Evolutionary conservation across 2,329 filamentous ascomycete species (phyloP), one percentile per base, ranked within the genome.

Genomic region (Ascochyta rabiei): DNA sequence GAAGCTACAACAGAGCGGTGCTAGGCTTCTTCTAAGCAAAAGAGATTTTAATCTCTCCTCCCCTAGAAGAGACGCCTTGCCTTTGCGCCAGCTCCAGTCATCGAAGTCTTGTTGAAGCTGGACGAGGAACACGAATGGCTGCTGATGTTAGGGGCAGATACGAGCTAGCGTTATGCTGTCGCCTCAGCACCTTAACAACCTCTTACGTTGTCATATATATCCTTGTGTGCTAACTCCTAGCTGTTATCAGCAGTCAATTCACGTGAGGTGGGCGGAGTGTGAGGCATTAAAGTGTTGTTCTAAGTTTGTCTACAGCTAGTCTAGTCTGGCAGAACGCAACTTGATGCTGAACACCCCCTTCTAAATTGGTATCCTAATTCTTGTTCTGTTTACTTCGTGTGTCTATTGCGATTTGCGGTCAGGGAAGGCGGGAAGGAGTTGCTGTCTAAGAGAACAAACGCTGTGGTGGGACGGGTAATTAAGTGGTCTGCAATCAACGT

Each of bases 271-370:
- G 38, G 46, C 12, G 19, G 21, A 9, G 31, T 42, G 8, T 16
- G 12, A n/a, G 37, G 16, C 18, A 3, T 13, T 2, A n/a, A 15
- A 2, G 18, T 4, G 13, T 12, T 2, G 8, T 9, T 19, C 39
- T 30, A 41, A 26, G 10, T 44, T 39, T 33, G 38, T 39, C 44
- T 23, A 44, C 39, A 21, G 6, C 19, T 53, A 12, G 44, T 39
- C 39, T 53, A 39, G 33, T 48, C 26, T 18, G 48, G 39, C 39
- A 23, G 15, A 42, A 37, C 42, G 37, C 19, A 47, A 23, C 43
- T 47, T 30, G 13, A 24, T 18, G 15, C 44, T 53, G 39, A 48
- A 13, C 44, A 39, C 26, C 4, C 26, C 48, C 51, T 33, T 31
- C 23, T 18, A 39, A 28, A 2, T 28, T 39, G 26, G 2, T 53